Conservation (phyloP, 345 rosid species). For the Salix purpurea region DNA sequence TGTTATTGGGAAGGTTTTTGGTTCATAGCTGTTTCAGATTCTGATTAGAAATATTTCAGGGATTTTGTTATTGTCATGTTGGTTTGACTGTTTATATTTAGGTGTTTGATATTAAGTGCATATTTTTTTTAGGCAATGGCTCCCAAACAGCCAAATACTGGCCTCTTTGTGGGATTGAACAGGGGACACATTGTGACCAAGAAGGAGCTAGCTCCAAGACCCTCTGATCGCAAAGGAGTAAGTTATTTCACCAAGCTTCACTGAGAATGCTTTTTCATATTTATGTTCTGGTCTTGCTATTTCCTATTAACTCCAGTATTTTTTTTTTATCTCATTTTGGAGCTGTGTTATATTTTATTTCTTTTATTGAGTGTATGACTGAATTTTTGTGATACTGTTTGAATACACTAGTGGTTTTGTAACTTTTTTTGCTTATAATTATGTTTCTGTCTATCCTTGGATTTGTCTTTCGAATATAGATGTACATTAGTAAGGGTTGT, state of each 20-base stretch:
- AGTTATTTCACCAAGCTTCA: constrained; percentile 7
- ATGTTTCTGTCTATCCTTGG: neutral
- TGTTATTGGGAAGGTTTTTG: neutral
- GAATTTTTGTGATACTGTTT: neutral
- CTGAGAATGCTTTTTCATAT: neutral
- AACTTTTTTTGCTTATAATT: neutral
- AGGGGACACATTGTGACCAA: constrained; percentile 61
- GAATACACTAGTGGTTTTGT: neutral
- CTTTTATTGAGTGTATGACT: neutral
- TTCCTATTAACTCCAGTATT: neutral
- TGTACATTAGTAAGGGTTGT: neutral
- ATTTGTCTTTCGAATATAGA: neutral
- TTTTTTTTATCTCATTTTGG: neutral
- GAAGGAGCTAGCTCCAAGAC: constrained; percentile 54
- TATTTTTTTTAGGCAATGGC: constrained; percentile 45
- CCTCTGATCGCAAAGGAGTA: constrained; percentile 58
- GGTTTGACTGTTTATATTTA: neutral
- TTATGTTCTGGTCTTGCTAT: neutral
- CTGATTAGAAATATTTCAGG: neutral
- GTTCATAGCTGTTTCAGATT: neutral
- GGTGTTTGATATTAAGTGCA: neutral
- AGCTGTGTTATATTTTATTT: neutral
- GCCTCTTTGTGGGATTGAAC: constrained; percentile 61
- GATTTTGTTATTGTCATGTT: neutral
- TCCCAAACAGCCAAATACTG: constrained; percentile 32